These are phyloP conservation scores for Clonostachys rhizophaga DNA, from an alignment of 2,329 filamentous ascomycete species.

Conservation along the genomic window DNA sequence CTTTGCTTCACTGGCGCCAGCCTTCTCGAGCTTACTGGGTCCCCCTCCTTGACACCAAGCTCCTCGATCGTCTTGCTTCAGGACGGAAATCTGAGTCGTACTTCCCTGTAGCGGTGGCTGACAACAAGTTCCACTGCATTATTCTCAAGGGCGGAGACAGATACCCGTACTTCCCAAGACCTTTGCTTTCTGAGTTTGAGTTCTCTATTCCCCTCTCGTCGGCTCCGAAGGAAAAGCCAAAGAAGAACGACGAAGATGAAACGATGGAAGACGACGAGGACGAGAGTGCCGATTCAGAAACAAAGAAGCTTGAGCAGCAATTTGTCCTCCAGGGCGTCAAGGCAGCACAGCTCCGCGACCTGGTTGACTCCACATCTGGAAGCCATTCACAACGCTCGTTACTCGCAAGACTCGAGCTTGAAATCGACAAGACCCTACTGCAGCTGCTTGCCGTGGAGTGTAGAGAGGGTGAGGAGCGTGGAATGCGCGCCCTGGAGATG, in stretches of 20 bases:
- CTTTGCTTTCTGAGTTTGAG: constrained; percentile 87
- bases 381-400: constrained; percentile 57
- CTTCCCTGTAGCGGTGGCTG: constrained; percentile 91
- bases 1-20: constrained; percentile 85
- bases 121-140: constrained; percentile 94
- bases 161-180: constrained; percentile 89
- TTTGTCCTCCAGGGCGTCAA: constrained; percentile 73
- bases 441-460: constrained; percentile 89
- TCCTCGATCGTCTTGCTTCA: constrained; percentile 73
- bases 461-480: constrained; percentile 84
- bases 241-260: constrained; percentile 21
- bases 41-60: constrained; percentile 84
- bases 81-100: constrained; percentile 88
- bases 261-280: constrained; percentile 20
- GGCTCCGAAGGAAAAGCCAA: constrained; percentile 28
- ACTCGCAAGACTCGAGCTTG: constrained; percentile 69
- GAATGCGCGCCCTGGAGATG: constrained; percentile 92
- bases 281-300: constrained; percentile 23
- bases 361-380: constrained; percentile 60
- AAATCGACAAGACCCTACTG: constrained; percentile 84
- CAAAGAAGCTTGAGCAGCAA: constrained; percentile 68
- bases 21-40: constrained; percentile 86
- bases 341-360: constrained; percentile 70
- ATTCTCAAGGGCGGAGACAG: constrained; percentile 94
- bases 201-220: constrained; percentile 78